phyloP scores from a whole-genome alignment of 768 basidiomycete species.

The Termitomyces heimii region DNA sequence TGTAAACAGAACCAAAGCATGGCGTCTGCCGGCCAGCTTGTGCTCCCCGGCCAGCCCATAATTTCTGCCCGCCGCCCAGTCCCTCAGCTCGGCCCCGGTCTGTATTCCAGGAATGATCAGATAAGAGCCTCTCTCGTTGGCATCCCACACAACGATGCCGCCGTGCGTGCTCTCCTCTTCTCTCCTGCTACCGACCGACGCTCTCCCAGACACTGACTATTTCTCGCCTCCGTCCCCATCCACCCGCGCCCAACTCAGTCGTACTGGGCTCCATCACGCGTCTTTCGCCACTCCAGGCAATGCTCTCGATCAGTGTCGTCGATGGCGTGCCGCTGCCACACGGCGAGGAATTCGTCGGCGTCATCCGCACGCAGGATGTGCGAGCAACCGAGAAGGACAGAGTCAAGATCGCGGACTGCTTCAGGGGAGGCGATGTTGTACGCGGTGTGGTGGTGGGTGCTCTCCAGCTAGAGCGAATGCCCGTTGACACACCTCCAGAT shows the following conservation, averaged over 20 bases:
- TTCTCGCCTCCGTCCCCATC: slow-evolving; percentile 61
- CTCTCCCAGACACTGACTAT: slow-evolving; percentile 52
- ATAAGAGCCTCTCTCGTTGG: slow-evolving; percentile 71
- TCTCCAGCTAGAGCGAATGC: neutral
- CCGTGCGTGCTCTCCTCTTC: slow-evolving; percentile 47
- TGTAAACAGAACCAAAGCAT: slow-evolving; percentile 28
- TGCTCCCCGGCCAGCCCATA: slow-evolving; percentile 81
- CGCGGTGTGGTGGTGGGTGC: slow-evolving; percentile 74
- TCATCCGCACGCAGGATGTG: slow-evolving; percentile 85
- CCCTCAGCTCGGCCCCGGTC: slow-evolving; percentile 58
- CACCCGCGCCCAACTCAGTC: slow-evolving; percentile 68
- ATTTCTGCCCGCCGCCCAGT: slow-evolving; percentile 45
- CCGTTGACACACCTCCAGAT: slow-evolving; percentile 42
- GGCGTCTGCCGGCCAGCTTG: slow-evolving; percentile 15
- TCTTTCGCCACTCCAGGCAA: slow-evolving; percentile 78
- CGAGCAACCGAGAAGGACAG: slow-evolving; percentile 87
- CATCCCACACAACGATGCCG: slow-evolving; percentile 50
- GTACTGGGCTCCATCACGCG: slow-evolving; percentile 81
- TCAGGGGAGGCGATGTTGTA: slow-evolving; percentile 88
- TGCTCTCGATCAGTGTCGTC: slow-evolving; percentile 79
- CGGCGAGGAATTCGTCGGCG: slow-evolving; percentile 86
- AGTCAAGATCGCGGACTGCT: slow-evolving; percentile 86
- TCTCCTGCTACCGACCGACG: slow-evolving; percentile 16
- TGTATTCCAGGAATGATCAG: slow-evolving; percentile 58
- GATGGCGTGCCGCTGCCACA: slow-evolving; percentile 77